phyloP scores from a whole-genome alignment of 1,284 basidiomycete genomes.

The Wolfiporia cocos region DNA sequence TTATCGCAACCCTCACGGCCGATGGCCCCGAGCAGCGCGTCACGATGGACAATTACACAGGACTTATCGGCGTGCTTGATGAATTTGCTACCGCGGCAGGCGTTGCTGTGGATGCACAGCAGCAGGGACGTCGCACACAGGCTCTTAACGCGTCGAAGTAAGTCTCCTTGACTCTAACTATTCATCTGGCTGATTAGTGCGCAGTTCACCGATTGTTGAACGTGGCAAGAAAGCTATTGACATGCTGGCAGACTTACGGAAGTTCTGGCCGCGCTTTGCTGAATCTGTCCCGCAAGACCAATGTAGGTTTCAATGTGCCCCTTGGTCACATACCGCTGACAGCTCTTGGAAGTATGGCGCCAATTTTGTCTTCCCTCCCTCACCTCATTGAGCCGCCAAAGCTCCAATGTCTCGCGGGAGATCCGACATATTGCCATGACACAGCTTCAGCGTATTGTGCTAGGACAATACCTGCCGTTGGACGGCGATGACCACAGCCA shows the following conservation, averaged over 20 bases:
- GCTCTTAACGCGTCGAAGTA: constrained; percentile 50
- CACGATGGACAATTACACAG: constrained; percentile 75
- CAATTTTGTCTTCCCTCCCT: constrained; percentile 79
- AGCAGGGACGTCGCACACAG: constrained; percentile 46
- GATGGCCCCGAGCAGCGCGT: constrained; percentile 57
- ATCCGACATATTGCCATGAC: constrained; percentile 82
- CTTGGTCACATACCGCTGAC: constrained; percentile 14
- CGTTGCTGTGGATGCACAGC: constrained; percentile 50
- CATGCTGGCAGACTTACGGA: constrained; percentile 69
- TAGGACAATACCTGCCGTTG: constrained; percentile 71
- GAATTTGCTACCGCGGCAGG: constrained; percentile 82
- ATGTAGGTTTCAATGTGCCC: constrained; percentile 33
- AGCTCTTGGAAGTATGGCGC: constrained; percentile 62
- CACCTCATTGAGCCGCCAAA: constrained; percentile 77
- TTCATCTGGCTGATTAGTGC: background rate
- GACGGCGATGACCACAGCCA: constrained; percentile 52
- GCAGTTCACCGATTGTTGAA: constrained; percentile 70
- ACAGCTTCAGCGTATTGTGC: constrained; percentile 82
- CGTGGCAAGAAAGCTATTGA: constrained; percentile 83
- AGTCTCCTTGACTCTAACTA: constrained; percentile 4
- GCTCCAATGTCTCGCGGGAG: constrained; percentile 79
- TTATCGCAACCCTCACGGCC: constrained; percentile 58
- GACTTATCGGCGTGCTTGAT: constrained; percentile 78
- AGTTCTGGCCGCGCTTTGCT: constrained; percentile 51
- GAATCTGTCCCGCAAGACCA: constrained; percentile 41